Base-by-base conservation (phyloP, 2,329 filamentous ascomycete species). In the Lojkania enalia region DNA sequence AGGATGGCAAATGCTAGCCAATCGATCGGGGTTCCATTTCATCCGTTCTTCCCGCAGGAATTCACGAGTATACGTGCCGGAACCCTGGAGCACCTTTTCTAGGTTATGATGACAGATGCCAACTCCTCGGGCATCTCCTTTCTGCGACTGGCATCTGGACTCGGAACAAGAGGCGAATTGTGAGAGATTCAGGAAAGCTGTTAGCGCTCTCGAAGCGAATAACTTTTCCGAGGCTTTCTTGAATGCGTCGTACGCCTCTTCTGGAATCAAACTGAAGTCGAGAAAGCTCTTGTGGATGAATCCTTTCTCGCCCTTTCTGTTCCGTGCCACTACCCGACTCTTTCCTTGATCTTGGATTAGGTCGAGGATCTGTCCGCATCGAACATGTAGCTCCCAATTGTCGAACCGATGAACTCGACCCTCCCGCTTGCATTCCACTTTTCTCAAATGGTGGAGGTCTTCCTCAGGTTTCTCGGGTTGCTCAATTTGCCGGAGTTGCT, bases 11-110 rank as follows among this genome's bases (percentile, higher is more conserved):
- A 46, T 57, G 33, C 58, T 53, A 21, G 52, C 58, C 33, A 68
- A 67, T 20, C 54, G 58, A 33, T 69, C 65, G 23, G 66, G 66
- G 29, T 69, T 65, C 61, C 62, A 69, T 21, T 57, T 33, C 42
- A 56, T 60, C 13, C 65, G 53, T 33, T 57, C 51, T 9, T 55
- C 49, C 44, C 63, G 65, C 20, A 69, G 51, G 49, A 55, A 61
- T 13, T 55, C 53, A 20, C 51, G 46, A 1, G 48, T 54, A 35
- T 58, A 64, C 3, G 33, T 15, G 2, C 51, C 59, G 5, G 61
- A 62, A 4, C 59, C 63, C n/a, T 51, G 29, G 27, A 69, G 46
- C 18, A 69, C 36, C 16, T 36, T 42, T 27, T 44, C 40, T 29
- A 69, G 35, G 35, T 67, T 60, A 39, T 69, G 65, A 4, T 41